Percentiles rank a stretch among this genome's conserved stretches.
Conservation (phyloP, 352 stramenopile species). For the Phytophthora megakarya region DNA sequence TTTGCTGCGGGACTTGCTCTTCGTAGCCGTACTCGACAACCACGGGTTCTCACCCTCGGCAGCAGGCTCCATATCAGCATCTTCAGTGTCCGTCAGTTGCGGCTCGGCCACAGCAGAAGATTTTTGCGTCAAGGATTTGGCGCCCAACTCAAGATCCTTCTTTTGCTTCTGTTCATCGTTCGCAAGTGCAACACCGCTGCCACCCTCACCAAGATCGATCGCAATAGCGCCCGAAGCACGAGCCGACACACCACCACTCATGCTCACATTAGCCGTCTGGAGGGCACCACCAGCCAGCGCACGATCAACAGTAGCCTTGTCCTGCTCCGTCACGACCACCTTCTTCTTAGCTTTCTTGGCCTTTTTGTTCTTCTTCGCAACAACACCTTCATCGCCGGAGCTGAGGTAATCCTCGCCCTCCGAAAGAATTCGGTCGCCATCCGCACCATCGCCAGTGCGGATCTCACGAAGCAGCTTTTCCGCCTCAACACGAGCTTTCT, state of each 20-base stretch:
- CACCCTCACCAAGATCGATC: slow-evolving; percentile 71
- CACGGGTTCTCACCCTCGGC: slow-evolving; percentile 65
- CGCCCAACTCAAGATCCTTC: slow-evolving; percentile 44
- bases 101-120: slow-evolving; percentile 2
- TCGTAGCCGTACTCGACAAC: slow-evolving; percentile 53
- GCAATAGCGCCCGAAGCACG: slow-evolving; percentile 67
- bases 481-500: slow-evolving; percentile 92
- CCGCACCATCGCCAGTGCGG: slow-evolving; percentile 78
- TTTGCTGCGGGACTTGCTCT: slow-evolving; percentile 71
- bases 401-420: slow-evolving; percentile 57
- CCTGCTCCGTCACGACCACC: slow-evolving; percentile 49
- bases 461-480: slow-evolving; percentile 94
- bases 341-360: slow-evolving; percentile 48
- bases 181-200: slow-evolving; percentile 22
- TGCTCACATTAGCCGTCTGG: slow-evolving; percentile 70
- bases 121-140: slow-evolving; percentile 25
- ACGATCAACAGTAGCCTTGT: slow-evolving; percentile 59
- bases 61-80: slow-evolving; percentile 26
- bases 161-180: slow-evolving; percentile 30
- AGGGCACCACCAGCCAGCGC: slow-evolving; percentile 56
- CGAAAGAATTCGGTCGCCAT: slow-evolving; percentile 71
- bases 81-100: slow-evolving; percentile 23
- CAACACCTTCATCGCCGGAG: slow-evolving; percentile 45
- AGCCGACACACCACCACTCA: slow-evolving; percentile 73
- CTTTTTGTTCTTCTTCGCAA: slow-evolving; percentile 34